Evolutionary conservation across 139 green algal genomes (phyloP), one percentile per base, ranked within the genome.

Genomic region (Diplosphaera chodatii): DNA sequence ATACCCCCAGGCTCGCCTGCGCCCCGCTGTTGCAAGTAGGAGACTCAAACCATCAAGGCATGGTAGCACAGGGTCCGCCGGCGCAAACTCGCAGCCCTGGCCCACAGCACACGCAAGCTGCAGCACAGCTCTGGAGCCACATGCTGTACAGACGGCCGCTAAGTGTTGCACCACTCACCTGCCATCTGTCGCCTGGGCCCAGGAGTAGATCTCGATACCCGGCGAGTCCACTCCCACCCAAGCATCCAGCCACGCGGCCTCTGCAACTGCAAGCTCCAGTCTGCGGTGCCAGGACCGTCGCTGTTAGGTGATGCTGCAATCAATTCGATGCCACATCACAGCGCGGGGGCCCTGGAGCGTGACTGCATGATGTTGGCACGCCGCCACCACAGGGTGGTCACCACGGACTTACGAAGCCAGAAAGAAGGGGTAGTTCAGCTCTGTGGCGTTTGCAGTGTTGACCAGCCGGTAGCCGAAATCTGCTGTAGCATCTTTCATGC

Each of bases 1-100:
- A 48, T 56, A 66, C 40, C 55, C 40, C 67, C 22, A 31, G 40
- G 28, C 6, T 63, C 74, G 40, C 67, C 71, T 1, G 64, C 15
- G 66, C 48, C 16, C 48, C 48, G 48, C 48, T 59, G 48, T 18
- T n/a, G 48, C 25, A 25, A n/a, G 48, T 3, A 59, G 48, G 13
- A 59, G 13, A 48, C 10, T 48, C 37, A 48, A 8, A 48, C 10
- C 8, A 21, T 13, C 8, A 13, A 13, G 10, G 13, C 8, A 21
- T 48, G 10, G 37, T 21, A 48, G 37, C 8, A 13, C 10, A 8
- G 13, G 10, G 37, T 21, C 37, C 13, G 37, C 37, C 8, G 8
- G 37, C 37, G 13, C 37, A 48, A 48, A 13, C 8, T 8, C 37
- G 13, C 10, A 13, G 8, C 37, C 37, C 37, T 48, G 37, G 8